These are phyloP conservation scores for Citrus maxima DNA, from an alignment of 345 rosid genomes.

Conservation along the genomic window DNA sequence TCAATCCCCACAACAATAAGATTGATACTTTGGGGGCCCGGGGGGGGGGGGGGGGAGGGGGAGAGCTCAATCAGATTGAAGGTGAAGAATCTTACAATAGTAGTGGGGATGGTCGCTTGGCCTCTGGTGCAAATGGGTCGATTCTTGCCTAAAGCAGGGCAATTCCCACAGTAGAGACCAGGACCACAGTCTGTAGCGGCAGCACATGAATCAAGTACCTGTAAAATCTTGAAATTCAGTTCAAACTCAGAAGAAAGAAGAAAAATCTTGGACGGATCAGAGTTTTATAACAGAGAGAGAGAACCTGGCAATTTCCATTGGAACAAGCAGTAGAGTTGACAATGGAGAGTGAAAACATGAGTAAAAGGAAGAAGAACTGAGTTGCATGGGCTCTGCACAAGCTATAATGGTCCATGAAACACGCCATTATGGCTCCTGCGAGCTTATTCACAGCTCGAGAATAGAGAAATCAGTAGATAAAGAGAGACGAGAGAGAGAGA, in stretches of 20 bases:
- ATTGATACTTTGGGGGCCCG: background rate
- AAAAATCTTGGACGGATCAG: constrained; percentile 21
- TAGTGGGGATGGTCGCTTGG: constrained; percentile 71
- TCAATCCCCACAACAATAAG: background rate
- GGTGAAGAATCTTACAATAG: constrained; percentile 48
- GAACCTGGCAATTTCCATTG: constrained; percentile 71
- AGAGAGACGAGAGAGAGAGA: background rate
- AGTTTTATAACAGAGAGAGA: background rate
- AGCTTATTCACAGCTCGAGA: constrained; percentile 45
- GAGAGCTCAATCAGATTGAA: background rate
- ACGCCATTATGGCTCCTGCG: constrained; percentile 43
- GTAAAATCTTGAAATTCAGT: constrained; percentile 26
- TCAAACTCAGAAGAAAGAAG: constrained; percentile 16
- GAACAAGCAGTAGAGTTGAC: constrained; percentile 45
- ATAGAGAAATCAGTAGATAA: background rate
- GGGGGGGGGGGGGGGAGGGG: no score
- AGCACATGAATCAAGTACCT: constrained; percentile 71
- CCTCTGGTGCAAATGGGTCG: constrained; percentile 87
- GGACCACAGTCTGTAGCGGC: constrained; percentile 64
- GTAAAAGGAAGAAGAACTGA: constrained; percentile 33
- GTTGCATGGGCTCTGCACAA: constrained; percentile 46
- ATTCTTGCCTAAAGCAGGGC: constrained; percentile 67
- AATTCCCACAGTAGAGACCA: constrained; percentile 83
- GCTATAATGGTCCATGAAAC: constrained; percentile 37
- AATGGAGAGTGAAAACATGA: constrained; percentile 32